Conservation (phyloP, 23 red algal species). For the Gracilaria domingensis region DNA sequence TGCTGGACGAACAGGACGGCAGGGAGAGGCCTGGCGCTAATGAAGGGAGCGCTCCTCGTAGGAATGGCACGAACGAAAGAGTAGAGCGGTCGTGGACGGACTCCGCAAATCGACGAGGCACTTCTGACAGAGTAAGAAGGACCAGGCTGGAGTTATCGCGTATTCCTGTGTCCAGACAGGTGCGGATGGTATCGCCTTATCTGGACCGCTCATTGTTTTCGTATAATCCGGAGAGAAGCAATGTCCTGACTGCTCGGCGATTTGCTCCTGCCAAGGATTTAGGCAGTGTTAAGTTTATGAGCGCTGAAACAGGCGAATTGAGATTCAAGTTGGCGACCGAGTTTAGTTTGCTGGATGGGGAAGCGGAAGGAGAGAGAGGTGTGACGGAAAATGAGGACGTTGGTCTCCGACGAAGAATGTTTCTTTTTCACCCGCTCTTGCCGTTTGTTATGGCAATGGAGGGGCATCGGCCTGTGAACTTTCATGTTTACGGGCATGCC, state of each 20-base stretch:
- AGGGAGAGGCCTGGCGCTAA: background rate
- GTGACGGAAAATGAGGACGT: background rate
- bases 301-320: slow-evolving; percentile 38
- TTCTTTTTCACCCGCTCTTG: slow-evolving; percentile 83
- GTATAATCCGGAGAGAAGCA: slow-evolving; percentile 59
- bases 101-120: background rate
- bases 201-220: slow-evolving; percentile 84
- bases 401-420: slow-evolving; percentile 45
- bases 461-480: slow-evolving; percentile 50
- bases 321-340: slow-evolving; percentile 67
- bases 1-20: background rate
- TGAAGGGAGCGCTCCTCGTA: background rate
- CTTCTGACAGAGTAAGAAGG: slow-evolving; percentile 5
- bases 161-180: slow-evolving; percentile 67
- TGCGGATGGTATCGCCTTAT: slow-evolving; percentile 64
- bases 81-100: background rate
- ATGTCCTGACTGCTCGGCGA: slow-evolving; percentile 67
- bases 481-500: slow-evolving; percentile 67
- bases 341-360: background rate
- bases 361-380: background rate
- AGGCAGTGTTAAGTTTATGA: slow-evolving; percentile 73
- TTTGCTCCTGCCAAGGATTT: slow-evolving; percentile 35
- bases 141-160: slow-evolving; percentile 39
- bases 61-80: background rate
- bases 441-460: slow-evolving; percentile 82